Conservation (phyloP, 257 asterid genomes). For the Linaria vulgaris region DNA sequence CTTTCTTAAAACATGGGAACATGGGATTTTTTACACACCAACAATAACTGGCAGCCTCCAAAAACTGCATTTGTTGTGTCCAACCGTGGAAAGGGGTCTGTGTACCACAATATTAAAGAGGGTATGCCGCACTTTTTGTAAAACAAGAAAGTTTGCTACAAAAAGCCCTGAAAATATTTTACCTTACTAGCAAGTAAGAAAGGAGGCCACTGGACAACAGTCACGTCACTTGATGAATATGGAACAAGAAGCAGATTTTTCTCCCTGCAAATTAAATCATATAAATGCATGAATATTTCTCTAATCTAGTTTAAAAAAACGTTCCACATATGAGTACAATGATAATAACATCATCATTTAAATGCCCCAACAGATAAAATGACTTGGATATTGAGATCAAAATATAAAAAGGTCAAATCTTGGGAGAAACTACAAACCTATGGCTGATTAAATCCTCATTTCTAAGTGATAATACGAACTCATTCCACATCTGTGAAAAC, state of each 20-base stretch:
- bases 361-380: constrained; percentile 11
- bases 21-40: no score
- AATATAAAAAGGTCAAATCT: constrained; percentile 5
- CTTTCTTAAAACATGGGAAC: no score
- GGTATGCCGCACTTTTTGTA: no score
- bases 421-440: constrained; percentile 43
- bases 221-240: constrained; percentile 75
- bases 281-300: constrained; percentile 19
- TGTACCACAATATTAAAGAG: no score
- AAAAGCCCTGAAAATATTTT: constrained; percentile 5
- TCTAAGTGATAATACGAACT: constrained; percentile 88
- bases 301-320: background rate
- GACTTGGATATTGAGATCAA: constrained; percentile 2
- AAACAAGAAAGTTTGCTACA: no score
- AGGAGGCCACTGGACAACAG: constrained; percentile 99
- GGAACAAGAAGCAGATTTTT: constrained; percentile 93
- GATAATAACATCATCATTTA: constrained; percentile 1
- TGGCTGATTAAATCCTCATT: constrained; percentile 90
- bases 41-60: no score
- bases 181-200: constrained; percentile 99
- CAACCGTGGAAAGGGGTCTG: no score
- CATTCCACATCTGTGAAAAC: constrained; percentile 99
- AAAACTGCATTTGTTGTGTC: no score
- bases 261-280: constrained; percentile 57
- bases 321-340: background rate